Evolutionary conservation across 1,284 basidiomycete species (phyloP), one percentile per base, ranked within the genome.

Genomic region (Puccinia novopanici): DNA sequence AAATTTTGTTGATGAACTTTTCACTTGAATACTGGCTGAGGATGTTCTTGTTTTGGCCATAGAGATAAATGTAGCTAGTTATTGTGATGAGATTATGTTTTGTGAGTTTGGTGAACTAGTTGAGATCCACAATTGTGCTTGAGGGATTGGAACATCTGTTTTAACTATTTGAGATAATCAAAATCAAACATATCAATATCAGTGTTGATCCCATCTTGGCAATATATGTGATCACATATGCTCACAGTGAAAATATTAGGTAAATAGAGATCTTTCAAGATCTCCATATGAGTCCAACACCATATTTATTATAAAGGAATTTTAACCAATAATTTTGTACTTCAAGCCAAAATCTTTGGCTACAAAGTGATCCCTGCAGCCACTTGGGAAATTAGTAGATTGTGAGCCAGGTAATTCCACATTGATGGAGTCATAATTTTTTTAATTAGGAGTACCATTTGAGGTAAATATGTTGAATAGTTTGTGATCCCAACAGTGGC

Each of bases 391-490:
- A 27, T 27, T 42, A 27, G 17, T 5, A 27, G 30, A 30, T 68
- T 42, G 22, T 37, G 42, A 12, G 12, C 9, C 34, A 40, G 15
- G 37, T 10, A 70, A n/a, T 42, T 67, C 3, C 22, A 4, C 65
- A 67, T 22, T 19, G 65, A 67, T 9, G 65, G 65, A 15, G 71
- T 27, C 10, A 55, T 3, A 37, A 59, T 73, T 9, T 40, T 40
- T 19, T 24, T 54, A 4, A 73, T 52, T 34, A 70, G 37, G 6
- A 40, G 3, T 5, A 45, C 67, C 6, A 12, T 48, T 70, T 34
- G 24, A 70, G 27, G 2, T 10, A 48, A 24, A 19, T 59, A 59
- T n/a, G 57, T 34, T 59, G 42, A 24, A 73, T 73, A 73, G 30
- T 48, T 54, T 15, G 45, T 50, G 27, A 73, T 34, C 19, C 34